A percentile compares a stretch with the other conserved stretches of the same genome.
phyloP scores from a whole-genome alignment of 2,329 filamentous ascomycete species.

The Claviceps humidiphila region DNA sequence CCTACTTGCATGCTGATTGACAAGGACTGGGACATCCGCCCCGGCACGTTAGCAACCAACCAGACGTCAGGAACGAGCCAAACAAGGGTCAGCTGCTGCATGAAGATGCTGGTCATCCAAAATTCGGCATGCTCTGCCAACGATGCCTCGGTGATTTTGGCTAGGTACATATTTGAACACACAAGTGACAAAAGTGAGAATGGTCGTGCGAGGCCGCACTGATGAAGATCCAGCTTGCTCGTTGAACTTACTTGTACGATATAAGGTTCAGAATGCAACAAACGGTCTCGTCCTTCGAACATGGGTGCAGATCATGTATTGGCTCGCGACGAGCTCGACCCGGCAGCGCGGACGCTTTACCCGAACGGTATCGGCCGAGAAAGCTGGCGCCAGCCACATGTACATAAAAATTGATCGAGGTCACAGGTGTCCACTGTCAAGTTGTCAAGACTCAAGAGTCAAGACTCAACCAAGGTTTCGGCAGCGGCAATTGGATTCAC shows the following conservation, averaged over 20 bases:
- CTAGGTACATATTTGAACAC: neutral
- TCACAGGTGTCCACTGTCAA: neutral
- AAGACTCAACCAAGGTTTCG: neutral
- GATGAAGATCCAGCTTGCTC: too few species aligned
- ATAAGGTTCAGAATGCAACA: neutral
- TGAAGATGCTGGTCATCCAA: neutral
- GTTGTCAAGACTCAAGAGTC: neutral
- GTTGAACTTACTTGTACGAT: neutral
- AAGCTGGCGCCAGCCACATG: neutral
- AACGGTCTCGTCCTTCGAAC: neutral
- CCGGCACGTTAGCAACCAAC: neutral
- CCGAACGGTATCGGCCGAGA: neutral
- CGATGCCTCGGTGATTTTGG: neutral
- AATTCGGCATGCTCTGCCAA: neutral
- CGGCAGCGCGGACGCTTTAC: neutral
- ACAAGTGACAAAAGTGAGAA: neutral
- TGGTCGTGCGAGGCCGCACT: neutral
- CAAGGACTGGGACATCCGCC: neutral
- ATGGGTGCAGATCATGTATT: neutral
- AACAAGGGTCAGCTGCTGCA: neutral
- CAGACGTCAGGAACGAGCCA: neutral
- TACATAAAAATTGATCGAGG: neutral
- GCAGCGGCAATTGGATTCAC: neutral
- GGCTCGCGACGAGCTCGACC: neutral
- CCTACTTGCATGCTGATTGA: neutral